phyloP scores from a whole-genome alignment of 2,329 filamentous ascomycete genomes.

The Ophiostoma novo-ulmi region DNA sequence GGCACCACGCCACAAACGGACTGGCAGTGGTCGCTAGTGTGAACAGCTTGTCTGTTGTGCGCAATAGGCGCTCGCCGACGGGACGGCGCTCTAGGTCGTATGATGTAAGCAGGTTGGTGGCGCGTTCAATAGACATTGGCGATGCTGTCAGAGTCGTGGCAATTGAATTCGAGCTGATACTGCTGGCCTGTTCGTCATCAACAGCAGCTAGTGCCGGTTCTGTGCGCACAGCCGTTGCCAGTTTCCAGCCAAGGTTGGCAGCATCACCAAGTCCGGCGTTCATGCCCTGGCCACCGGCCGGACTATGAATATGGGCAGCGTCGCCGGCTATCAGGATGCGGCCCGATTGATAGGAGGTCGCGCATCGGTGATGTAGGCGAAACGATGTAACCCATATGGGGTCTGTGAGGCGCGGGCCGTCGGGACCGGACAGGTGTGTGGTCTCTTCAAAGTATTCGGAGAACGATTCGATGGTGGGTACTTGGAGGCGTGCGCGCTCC shows the following conservation, averaged over 20 bases:
- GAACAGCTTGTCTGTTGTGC: slow-evolving; percentile 22
- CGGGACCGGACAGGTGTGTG: slow-evolving; percentile 16
- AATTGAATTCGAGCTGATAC: background rate
- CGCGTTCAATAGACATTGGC: slow-evolving; percentile 14
- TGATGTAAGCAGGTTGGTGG: slow-evolving; percentile 40
- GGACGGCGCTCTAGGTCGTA: slow-evolving; percentile 44
- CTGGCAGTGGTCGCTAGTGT: slow-evolving; percentile 17
- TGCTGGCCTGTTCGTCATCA: background rate
- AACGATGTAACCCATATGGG: slow-evolving; percentile 43
- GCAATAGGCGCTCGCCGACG: slow-evolving; percentile 22
- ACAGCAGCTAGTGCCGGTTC: background rate
- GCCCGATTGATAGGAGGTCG: slow-evolving; percentile 41
- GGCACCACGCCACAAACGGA: slow-evolving; percentile 29
- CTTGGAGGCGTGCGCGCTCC: background rate
- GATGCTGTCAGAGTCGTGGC: slow-evolving; percentile 28
- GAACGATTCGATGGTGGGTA: slow-evolving; percentile 19
- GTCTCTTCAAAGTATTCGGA: slow-evolving; percentile 15
- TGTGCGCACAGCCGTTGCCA: slow-evolving; percentile 37
- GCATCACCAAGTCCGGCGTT: slow-evolving; percentile 53
- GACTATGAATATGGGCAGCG: slow-evolving; percentile 52
- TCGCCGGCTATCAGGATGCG: slow-evolving; percentile 53
- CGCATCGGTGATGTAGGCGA: slow-evolving; percentile 41
- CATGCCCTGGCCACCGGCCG: slow-evolving; percentile 54
- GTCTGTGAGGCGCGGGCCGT: slow-evolving; percentile 29
- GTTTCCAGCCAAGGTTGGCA: slow-evolving; percentile 52